Base-by-base conservation (phyloP, 108 stramenopile genomes). In the Cyclostephanos invisitatus region DNA sequence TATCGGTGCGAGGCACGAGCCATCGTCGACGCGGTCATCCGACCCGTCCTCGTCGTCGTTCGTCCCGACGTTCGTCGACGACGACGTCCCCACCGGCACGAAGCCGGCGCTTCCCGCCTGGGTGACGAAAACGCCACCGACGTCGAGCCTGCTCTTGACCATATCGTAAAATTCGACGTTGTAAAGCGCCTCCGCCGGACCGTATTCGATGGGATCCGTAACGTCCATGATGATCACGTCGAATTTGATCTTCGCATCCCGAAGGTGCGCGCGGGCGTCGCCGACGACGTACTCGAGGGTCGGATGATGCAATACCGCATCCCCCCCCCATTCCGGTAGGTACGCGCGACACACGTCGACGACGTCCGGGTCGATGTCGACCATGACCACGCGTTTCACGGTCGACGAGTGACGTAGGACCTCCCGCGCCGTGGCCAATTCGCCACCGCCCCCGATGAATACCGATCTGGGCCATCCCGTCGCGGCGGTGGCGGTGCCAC, bases 151-250 rank as follows among this genome's bases (percentile, higher is more conserved):
- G 28, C 81, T 82, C 37, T 42, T 37, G 21, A 85, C 90, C 55
- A 86, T 86, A 27, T 85, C 46, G 72, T 97, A 97, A 72, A 97
- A 92, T 69, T 97, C 97, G 64, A 95, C 77, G 1, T 89, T 92
- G 82, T 97, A 97, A 7, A 97, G 83, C 68, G 89, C 82, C 55
- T 94, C 88, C 7, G 93, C 94, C n/a, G 94, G 96, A 42, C 96
- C 94, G 8, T 91, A 91, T 74, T 96, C 95, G 32, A 96, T 91
- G 7, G 95, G 95, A 80, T 96, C 95, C 22, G 84, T 84, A 62
- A 95, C 93, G 63, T 95, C 94, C 88, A 95, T 90, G 62, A 93
- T 85, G 38, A 95, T 86, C 14, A 89, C 88, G 70, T 95, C 92
- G 65, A 91, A 92, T 11, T 40, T 87, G 37, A 88, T 88, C 2